Percentiles rank a stretch among this genome's conserved stretches.
Evolutionary conservation across 495 filamentous ascomycete species (phyloP).

Genomic region (Bacidia rubella): DNA sequence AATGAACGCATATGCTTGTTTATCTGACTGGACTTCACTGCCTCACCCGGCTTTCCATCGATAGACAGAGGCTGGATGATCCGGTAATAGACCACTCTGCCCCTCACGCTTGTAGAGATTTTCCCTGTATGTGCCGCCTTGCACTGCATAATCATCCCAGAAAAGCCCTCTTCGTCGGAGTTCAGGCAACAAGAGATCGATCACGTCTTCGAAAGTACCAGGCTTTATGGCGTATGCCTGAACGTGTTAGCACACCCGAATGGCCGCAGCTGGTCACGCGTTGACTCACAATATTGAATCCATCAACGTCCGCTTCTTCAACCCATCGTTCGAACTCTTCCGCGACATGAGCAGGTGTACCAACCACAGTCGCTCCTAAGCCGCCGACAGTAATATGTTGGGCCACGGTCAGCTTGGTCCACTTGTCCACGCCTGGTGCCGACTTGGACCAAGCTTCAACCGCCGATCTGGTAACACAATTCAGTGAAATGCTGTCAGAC

Average conservation of each 20-base stretch:
- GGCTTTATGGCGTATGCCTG: slow-evolving; percentile 48
- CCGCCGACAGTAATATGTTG: slow-evolving; percentile 46
- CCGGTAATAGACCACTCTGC: slow-evolving; percentile 30
- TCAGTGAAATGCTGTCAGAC: background rate
- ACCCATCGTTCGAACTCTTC: slow-evolving; percentile 50
- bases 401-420: slow-evolving; percentile 50
- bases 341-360: slow-evolving; percentile 43
- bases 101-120: slow-evolving; percentile 30
- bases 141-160: slow-evolving; percentile 34
- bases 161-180: slow-evolving; percentile 34
- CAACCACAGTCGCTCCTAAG: slow-evolving; percentile 38
- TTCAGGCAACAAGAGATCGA: slow-evolving; percentile 36
- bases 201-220: slow-evolving; percentile 48
- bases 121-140: slow-evolving; percentile 36
- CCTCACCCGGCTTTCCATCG: slow-evolving; percentile 30
- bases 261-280: background rate
- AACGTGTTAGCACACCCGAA: slow-evolving; percentile 3
- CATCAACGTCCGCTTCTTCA: slow-evolving; percentile 47
- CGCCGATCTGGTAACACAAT: slow-evolving; percentile 22
- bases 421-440: slow-evolving; percentile 35
- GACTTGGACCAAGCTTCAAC: slow-evolving; percentile 37
- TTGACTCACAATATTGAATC: slow-evolving; percentile 44
- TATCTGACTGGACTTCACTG: too few species aligned
- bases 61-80: slow-evolving; percentile 38
- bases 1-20: too few species aligned